These are phyloP conservation scores for Myriosclerotinia duriaeana DNA, from an alignment of 2,329 filamentous ascomycete species.

Conservation along the genomic window DNA sequence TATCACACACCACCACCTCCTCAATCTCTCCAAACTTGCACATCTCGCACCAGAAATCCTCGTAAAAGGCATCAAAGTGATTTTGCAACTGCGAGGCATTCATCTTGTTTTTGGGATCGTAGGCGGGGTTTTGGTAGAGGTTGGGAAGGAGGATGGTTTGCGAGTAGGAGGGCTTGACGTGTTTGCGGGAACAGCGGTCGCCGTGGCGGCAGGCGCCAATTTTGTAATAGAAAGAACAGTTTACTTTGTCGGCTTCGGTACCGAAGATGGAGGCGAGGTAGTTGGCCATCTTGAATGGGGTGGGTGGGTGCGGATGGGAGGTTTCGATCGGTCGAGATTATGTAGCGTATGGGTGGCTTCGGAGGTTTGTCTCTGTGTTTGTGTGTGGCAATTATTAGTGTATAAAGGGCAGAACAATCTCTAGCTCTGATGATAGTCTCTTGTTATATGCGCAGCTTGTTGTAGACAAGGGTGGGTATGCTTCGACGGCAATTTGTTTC, in stretches of 20 bases:
- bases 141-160: conserved; percentile 98
- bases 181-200: conserved; percentile 96
- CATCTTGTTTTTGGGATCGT: conserved; percentile 96
- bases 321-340: neutral
- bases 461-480: neutral
- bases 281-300: conserved; percentile 72
- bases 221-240: conserved; percentile 99
- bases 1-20: conserved; percentile 97
- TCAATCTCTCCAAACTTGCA: conserved; percentile 98
- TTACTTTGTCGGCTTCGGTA: conserved; percentile 99
- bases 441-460: neutral
- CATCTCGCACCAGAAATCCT: conserved; percentile 99
- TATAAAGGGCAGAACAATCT: neutral
- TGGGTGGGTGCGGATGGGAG: neutral
- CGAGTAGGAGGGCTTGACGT: conserved; percentile 97
- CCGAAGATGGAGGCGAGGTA: conserved; percentile 99
- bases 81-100: conserved; percentile 94
- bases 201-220: conserved; percentile 98
- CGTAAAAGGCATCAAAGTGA: conserved; percentile 99
- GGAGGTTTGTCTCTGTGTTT: neutral
- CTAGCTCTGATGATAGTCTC: neutral
- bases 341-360: neutral
- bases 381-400: neutral
- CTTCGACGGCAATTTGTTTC: conserved; percentile 10
- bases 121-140: conserved; percentile 97